These are phyloP conservation scores for Aspergillus bridgeri DNA, from an alignment of 495 filamentous ascomycete species.

Conservation along the genomic window DNA sequence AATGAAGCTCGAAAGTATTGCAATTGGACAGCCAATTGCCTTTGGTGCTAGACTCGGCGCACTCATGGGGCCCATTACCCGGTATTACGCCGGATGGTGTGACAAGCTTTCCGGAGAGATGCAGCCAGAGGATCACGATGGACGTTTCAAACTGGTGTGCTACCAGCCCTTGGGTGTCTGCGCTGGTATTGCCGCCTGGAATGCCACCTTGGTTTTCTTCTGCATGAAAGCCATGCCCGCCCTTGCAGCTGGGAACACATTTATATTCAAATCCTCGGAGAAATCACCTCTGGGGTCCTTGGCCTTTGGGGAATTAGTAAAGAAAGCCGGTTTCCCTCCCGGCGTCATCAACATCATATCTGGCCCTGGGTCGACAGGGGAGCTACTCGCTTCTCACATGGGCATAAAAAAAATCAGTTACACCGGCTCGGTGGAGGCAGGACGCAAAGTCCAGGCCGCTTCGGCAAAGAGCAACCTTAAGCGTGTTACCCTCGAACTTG, in stretches of 20 bases:
- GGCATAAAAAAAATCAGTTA: slow-evolving; percentile 86
- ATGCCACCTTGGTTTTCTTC: slow-evolving; percentile 26
- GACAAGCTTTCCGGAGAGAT: no score
- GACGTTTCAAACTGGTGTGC: no score
- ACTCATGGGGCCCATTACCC: no score
- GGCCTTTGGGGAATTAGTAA: no score
- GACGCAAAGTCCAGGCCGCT: slow-evolving; percentile 81
- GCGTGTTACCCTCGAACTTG: slow-evolving; percentile 89
- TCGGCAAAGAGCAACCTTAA: slow-evolving; percentile 80
- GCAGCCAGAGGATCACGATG: no score
- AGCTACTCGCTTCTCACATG: slow-evolving; percentile 48
- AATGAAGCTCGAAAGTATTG: no score
- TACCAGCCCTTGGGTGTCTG: slow-evolving; percentile 36
- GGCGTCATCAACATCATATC: slow-evolving; percentile 55
- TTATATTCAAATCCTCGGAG: slow-evolving; percentile 57
- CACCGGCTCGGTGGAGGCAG: slow-evolving; percentile 80
- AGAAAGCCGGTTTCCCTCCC: slow-evolving; percentile 52
- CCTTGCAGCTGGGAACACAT: slow-evolving; percentile 54
- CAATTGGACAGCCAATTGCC: no score
- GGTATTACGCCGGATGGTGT: no score
- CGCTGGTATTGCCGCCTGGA: slow-evolving; percentile 36
- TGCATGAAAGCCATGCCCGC: slow-evolving; percentile 52
- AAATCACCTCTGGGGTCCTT: slow-evolving; percentile 58
- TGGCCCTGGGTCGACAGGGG: slow-evolving; percentile 51
- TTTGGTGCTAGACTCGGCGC: no score